Conservation (phyloP, 1,139 yeast species). For the Waltiozyma sp. region DNA sequence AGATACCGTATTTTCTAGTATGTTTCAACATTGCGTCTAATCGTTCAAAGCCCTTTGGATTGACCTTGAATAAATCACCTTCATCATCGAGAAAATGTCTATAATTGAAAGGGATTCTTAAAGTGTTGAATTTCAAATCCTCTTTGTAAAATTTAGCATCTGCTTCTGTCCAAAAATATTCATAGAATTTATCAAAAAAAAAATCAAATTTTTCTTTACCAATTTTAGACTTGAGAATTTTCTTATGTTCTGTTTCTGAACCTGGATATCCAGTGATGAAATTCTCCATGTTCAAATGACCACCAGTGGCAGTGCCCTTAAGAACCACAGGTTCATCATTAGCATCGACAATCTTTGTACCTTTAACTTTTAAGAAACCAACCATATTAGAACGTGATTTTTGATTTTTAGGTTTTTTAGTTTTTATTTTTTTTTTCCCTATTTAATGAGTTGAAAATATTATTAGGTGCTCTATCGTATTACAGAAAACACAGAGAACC, state of each 20-base stretch:
- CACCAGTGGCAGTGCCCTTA: slow-evolving; percentile 17
- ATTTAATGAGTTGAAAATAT: no score
- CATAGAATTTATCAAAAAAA: slow-evolving; percentile 16
- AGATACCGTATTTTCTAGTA: slow-evolving; percentile 13
- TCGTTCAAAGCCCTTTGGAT: slow-evolving; percentile 13
- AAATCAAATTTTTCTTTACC: slow-evolving; percentile 14
- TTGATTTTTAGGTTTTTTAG: no score
- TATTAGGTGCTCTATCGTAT: no score
- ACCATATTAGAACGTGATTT: no score
- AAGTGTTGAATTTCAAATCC: slow-evolving; percentile 12
- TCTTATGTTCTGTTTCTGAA: slow-evolving; percentile 15
- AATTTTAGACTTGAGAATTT: slow-evolving; percentile 11
- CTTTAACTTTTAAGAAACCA: slow-evolving; percentile 14
- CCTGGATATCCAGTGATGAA: slow-evolving; percentile 18
- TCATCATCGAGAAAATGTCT: slow-evolving; percentile 15
- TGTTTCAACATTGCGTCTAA: slow-evolving; percentile 11
- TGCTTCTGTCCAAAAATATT: slow-evolving; percentile 16
- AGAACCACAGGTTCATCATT: slow-evolving; percentile 10
- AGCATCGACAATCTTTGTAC: slow-evolving; percentile 14
- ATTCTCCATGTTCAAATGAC: slow-evolving; percentile 16
- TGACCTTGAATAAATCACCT: slow-evolving; percentile 13
- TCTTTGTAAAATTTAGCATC: slow-evolving; percentile 15
- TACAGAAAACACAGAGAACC: no score
- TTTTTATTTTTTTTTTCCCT: no score
- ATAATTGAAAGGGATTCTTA: slow-evolving; percentile 16